Conservation (phyloP, 2,329 filamentous ascomycete species). For the Aschersonia sp. region DNA sequence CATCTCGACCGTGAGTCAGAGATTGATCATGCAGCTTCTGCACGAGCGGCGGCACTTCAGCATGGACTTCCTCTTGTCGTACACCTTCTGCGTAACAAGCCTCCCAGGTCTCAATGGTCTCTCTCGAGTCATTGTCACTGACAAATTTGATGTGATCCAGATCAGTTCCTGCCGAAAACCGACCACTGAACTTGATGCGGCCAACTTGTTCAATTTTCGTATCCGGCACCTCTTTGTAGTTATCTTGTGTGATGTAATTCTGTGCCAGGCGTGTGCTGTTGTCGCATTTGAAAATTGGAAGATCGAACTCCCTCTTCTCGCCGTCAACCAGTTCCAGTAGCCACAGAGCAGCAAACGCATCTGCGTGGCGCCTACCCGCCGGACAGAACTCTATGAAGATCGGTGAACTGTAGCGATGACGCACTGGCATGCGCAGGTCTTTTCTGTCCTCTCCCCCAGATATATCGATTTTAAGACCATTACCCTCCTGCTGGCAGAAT, state of each 20-base stretch:
- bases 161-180: conserved; percentile 85
- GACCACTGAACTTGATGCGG: conserved; percentile 62
- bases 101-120: conserved; percentile 93
- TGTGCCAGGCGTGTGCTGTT: conserved; percentile 66
- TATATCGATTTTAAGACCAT: conserved; percentile 35
- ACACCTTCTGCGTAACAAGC: conserved; percentile 82
- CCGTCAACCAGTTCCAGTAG: conserved; percentile 73
- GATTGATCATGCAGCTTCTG: conserved; percentile 71
- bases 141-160: conserved; percentile 74
- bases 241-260: conserved; percentile 80
- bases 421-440: conserved; percentile 66
- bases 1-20: conserved; percentile 63
- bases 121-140: conserved; percentile 73
- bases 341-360: conserved; percentile 74
- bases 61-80: conserved; percentile 52
- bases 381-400: conserved; percentile 78
- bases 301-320: conserved; percentile 60
- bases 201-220: conserved; percentile 69
- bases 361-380: conserved; percentile 51
- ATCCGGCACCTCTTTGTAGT: conserved; percentile 54
- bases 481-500: conserved; percentile 45
- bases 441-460: conserved; percentile 22
- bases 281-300: conserved; percentile 83
- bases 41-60: conserved; percentile 59
- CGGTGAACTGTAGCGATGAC: conserved; percentile 79